Percentiles rank a stretch among this genome's conserved stretches.
These are phyloP conservation scores for Ophiorrhiza pumila DNA, from an alignment of 257 asterid genomes.

Conservation along the genomic window DNA sequence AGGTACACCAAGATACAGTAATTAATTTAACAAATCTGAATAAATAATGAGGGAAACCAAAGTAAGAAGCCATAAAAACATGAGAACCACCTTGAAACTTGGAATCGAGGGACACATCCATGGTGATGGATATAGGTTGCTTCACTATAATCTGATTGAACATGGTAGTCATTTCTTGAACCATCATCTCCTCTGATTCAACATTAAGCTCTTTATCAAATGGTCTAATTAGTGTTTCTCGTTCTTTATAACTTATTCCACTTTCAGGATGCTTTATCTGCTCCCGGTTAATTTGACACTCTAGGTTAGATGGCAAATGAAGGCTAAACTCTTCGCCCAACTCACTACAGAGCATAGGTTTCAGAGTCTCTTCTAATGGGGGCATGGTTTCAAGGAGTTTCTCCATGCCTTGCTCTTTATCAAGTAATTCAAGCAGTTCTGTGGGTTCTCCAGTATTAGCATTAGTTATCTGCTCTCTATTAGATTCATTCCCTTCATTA, in stretches of 20 bases:
- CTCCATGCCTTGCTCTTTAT: slow-evolving; percentile 21
- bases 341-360: slow-evolving; percentile 35
- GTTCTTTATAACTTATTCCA: slow-evolving; percentile 20
- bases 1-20: not conserved
- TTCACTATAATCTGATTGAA: slow-evolving; percentile 33
- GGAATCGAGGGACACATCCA: slow-evolving; percentile 38
- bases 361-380: slow-evolving; percentile 39
- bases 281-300: slow-evolving; percentile 21
- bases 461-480: slow-evolving; percentile 23
- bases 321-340: slow-evolving; percentile 34
- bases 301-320: slow-evolving; percentile 29
- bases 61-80: slow-evolving; percentile 18
- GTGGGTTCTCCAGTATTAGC: slow-evolving; percentile 12
- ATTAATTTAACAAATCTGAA: not conserved
- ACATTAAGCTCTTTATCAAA: slow-evolving; percentile 25
- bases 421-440: not conserved
- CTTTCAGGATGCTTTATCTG: slow-evolving; percentile 18
- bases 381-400: slow-evolving; percentile 23
- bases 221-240: slow-evolving; percentile 11
- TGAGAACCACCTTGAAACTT: slow-evolving; percentile 45
- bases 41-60: not conserved
- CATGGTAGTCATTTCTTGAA: slow-evolving; percentile 27
- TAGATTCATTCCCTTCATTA: slow-evolving; percentile 22
- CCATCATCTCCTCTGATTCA: slow-evolving; percentile 21
- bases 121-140: slow-evolving; percentile 29